Conservation (phyloP, 257 asterid genomes). For the Euphrasia confusa region DNA sequence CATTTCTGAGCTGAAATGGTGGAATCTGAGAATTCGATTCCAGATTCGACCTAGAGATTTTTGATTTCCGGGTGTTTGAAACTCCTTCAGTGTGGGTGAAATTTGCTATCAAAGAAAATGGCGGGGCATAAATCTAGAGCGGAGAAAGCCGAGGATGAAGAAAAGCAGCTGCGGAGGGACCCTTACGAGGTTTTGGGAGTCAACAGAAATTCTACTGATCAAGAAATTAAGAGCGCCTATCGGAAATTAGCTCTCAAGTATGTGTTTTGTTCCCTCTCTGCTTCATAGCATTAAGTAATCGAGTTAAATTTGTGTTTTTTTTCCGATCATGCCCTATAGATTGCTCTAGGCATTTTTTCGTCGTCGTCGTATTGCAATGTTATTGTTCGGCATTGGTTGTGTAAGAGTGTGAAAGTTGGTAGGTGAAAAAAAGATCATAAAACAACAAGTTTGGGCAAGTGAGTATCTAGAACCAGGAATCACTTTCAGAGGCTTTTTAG, state of each 20-base stretch:
- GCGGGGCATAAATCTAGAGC: conserved; percentile 67
- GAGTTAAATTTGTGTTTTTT: neutral
- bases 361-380: no score
- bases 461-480: no score
- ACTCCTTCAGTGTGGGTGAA: conserved; percentile 12
- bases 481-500: neutral
- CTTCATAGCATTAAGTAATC: neutral
- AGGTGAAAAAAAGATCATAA: no score
- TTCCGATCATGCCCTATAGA: neutral
- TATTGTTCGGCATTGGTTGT: no score
- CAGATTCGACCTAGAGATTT: conserved; percentile 32
- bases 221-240: conserved; percentile 89
- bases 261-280: conserved; percentile 12
- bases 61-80: conserved; percentile 9
- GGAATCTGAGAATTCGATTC: conserved; percentile 26
- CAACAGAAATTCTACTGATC: conserved; percentile 76
- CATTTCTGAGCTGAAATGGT: conserved; percentile 31
- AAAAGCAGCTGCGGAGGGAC: conserved; percentile 75
- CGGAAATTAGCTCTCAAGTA: conserved; percentile 91
- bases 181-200: conserved; percentile 97
- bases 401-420: no score
- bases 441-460: no score
- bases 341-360: no score
- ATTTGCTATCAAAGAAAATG: conserved; percentile 41
- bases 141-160: conserved; percentile 50